Base-by-base conservation (phyloP, 2,329 filamentous ascomycete genomes). In the Aspergillus fumigatus region DNA sequence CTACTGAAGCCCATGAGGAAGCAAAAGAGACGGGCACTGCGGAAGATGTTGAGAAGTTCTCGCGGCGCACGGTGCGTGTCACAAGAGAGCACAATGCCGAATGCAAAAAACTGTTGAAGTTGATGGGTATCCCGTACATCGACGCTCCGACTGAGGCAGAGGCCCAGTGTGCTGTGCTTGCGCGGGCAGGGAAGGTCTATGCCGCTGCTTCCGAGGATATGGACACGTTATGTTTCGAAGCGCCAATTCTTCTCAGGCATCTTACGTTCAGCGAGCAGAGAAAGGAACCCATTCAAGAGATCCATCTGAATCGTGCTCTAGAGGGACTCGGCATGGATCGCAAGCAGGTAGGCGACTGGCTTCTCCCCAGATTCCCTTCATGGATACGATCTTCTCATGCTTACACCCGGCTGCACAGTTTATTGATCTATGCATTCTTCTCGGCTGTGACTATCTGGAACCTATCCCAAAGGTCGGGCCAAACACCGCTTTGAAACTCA, bases 31-130 rank as follows among this genome's bases (percentile, higher is more conserved):
- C 90, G 0, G 94, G 94, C 60, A 99, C 94, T 3, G 92, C 93
- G 23, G 87, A 99, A 73, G 94, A 99, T n/a, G 85, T 99, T 3
- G 94, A 99, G 77, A 97, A 97, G 76, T 99, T 97, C 78, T 95
- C 92, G 53, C 82, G 94, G 56, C 82, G 94, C 53, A 97, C 93
- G 1, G 94, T 99, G 50, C 84, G 91, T 56, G 94, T 97, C 53
- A 97, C 94, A n/a, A 84, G 88, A 62, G 93, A 99, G 77, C 94
- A 99, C 76, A 99, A 99, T 70, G 87, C 86, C 45, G 94, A 99
- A 73, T 97, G 94, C 75, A 93, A 96, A 79, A 84, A 85, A 57
- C 78, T 99, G 65, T 80, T 99, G 60, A 93, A 90, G 78, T 80
- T 97, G 56, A 99, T 99, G 94, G 94, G 94, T 11, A 87, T 99